Base-by-base conservation (phyloP, 2,329 filamentous ascomycete genomes). In the Apiospora hydei region DNA sequence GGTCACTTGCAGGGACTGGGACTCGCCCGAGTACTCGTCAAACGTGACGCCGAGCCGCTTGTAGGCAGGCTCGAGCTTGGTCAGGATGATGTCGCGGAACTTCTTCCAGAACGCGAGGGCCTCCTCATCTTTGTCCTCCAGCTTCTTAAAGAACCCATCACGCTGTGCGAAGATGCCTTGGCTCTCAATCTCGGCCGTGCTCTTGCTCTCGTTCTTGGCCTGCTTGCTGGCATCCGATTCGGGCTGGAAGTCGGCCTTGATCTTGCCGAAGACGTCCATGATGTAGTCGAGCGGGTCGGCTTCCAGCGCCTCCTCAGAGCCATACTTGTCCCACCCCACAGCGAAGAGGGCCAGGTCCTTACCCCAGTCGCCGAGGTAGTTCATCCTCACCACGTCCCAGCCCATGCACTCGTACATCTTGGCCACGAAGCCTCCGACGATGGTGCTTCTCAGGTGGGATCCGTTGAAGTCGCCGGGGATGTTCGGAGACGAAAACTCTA, bases 401-500 rank as follows among this genome's bases (percentile, higher is more conserved):
- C 91, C 92, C 73, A 90, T 90, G 13, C 83, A 85, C 74, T 90
- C 83, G 76, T 93, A 90, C 4, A 93, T 80, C 75, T 93, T 93
- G 3, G 90, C 84, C 38, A 94, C 81, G 78, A 92, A 93, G 1
- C 89, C 87, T 44, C 92, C 92, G 64, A 94, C 90, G 71, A 94
- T 90, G 46, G 92, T 93, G 77, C 90, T 92, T 75, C 92, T 85
- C 76, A 94, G 83, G 82, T 94, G 92, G 1, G 88, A 88, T 3
- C 90, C 90, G 73, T 91, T 89, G 81, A 93, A 93, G n/a, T 91
- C 90, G 75, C 91, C 92, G 18, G 90, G 92, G 73, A 94, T 92
- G 76, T 94, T 94, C 0, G 93, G 92, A 1, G 91, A 93, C 0
- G 91, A 93, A 80, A 93, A 94, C 75, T 94, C 93, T 70, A 94